Evolutionary conservation across 768 basidiomycete species (phyloP).

Genomic region (Boletus eberwhitei): DNA sequence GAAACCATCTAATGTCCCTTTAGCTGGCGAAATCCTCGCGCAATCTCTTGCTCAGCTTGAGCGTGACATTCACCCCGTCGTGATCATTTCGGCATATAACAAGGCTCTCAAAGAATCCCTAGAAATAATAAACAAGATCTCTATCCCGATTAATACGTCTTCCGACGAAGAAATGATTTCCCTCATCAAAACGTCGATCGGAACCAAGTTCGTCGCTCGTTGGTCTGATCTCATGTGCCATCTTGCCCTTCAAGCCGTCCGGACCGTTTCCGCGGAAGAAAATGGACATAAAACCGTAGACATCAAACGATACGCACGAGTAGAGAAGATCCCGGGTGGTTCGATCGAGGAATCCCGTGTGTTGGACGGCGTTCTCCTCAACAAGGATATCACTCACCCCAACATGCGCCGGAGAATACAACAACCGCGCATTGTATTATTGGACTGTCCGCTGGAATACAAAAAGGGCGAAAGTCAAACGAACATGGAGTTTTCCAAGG

Average conservation of each 20-base stretch:
- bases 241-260: constrained; percentile 89
- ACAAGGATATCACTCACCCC: constrained; percentile 99
- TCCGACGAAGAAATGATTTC: constrained; percentile 91
- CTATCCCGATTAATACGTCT: constrained; percentile 81
- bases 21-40: constrained; percentile 95
- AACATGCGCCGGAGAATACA: constrained; percentile 90
- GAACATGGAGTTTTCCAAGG: constrained; percentile 96
- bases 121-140: constrained; percentile 82
- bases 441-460: constrained; percentile 97
- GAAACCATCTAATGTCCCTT: not conserved
- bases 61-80: constrained; percentile 96
- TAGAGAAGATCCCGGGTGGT: constrained; percentile 97
- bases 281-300: constrained; percentile 85
- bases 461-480: constrained; percentile 99
- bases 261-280: constrained; percentile 78
- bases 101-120: constrained; percentile 92
- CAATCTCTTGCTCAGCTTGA: constrained; percentile 92
- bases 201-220: constrained; percentile 94
- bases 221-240: constrained; percentile 98
- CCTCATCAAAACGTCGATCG: constrained; percentile 97
- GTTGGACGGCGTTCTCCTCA: constrained; percentile 89
- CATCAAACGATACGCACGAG: constrained; percentile 95
- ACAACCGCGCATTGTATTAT: constrained; percentile 82
- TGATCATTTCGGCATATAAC: constrained; percentile 98
- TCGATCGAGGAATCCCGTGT: constrained; percentile 93